These are phyloP conservation scores for Solanum bulbocastanum DNA, from an alignment of 257 asterid species.

Conservation along the genomic window DNA sequence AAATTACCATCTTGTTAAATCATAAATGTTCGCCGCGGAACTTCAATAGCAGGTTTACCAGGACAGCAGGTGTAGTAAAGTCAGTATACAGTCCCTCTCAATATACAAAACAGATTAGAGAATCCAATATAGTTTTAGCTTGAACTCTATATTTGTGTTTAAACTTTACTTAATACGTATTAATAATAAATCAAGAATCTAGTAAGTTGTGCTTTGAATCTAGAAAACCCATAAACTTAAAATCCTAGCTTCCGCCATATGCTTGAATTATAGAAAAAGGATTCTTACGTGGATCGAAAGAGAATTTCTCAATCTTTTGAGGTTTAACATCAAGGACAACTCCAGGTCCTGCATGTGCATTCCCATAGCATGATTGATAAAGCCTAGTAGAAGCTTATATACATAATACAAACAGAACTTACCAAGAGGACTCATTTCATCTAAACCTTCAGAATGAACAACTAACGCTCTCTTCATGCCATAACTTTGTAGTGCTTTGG, in stretches of 20 bases:
- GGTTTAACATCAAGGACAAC: slow-evolving; percentile 54
- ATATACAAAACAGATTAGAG: not conserved
- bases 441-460: slow-evolving; percentile 76
- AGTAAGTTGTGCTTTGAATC: too few species aligned
- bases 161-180: too few species aligned
- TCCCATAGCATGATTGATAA: not conserved
- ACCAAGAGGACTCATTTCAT: slow-evolving; percentile 85
- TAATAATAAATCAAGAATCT: too few species aligned
- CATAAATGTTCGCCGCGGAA: not conserved
- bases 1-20: not conserved
- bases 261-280: not conserved
- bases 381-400: not conserved
- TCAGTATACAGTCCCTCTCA: not conserved
- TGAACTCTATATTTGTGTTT: too few species aligned
- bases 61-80: not conserved
- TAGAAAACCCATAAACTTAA: not conserved
- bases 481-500: slow-evolving; percentile 50
- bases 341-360: slow-evolving; percentile 43
- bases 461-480: slow-evolving; percentile 66
- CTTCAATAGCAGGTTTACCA: not conserved
- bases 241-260: not conserved
- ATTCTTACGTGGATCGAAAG: slow-evolving; percentile 53
- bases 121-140: too few species aligned
- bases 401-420: slow-evolving; percentile 4
- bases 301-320: slow-evolving; percentile 47